Conservation (phyloP, 768 basidiomycete species). For the Lactarius pseudohatsudake region DNA sequence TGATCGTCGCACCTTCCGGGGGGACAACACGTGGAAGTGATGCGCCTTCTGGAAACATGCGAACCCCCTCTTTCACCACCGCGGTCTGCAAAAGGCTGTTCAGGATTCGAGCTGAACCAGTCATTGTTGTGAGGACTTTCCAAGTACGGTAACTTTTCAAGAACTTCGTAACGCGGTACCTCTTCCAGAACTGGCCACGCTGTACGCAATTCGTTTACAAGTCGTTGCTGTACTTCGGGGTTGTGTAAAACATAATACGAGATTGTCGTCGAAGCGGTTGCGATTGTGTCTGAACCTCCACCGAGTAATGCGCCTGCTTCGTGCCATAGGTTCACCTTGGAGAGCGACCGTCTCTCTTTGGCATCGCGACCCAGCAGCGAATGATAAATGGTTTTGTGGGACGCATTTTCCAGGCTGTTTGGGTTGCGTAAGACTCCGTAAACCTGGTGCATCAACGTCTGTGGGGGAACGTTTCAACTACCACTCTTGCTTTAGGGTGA, state of each 20-base stretch:
- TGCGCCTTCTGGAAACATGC: neutral
- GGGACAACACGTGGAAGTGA: slow-evolving; percentile 23
- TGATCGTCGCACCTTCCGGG: neutral
- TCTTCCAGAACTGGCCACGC: neutral
- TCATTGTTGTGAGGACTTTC: neutral
- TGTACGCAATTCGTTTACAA: neutral
- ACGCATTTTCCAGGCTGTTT: neutral
- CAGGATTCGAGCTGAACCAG: neutral
- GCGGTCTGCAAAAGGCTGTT: too few species aligned
- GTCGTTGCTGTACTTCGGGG: neutral
- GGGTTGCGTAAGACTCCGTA: neutral
- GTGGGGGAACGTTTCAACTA: too few species aligned
- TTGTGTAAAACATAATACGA: neutral
- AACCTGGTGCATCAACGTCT: neutral
- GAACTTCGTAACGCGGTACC: too few species aligned
- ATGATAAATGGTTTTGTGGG: neutral
- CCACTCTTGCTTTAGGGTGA: too few species aligned
- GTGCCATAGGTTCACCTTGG: neutral
- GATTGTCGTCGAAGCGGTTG: neutral
- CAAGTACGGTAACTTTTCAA: too few species aligned
- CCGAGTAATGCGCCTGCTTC: neutral
- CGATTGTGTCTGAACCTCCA: neutral
- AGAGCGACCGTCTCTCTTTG: neutral
- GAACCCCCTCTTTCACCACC: neutral
- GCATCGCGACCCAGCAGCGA: neutral